phyloP scores from a whole-genome alignment of 768 basidiomycete genomes.

The Lactarius psammicola region DNA sequence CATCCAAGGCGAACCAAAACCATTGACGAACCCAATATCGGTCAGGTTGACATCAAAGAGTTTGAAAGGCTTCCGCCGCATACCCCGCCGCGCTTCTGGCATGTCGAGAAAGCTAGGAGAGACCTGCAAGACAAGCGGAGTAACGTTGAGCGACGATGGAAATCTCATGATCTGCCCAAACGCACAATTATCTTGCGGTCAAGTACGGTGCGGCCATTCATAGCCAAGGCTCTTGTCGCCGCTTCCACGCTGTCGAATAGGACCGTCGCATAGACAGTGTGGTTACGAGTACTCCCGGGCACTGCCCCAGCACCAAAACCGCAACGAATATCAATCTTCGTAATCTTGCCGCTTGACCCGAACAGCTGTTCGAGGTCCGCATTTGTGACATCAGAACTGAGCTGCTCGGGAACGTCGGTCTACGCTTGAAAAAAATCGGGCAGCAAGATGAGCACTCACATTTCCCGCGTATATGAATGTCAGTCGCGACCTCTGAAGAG shows the following conservation, averaged over 20 bases:
- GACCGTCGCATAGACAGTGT: constrained; percentile 19
- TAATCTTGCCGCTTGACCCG: constrained; percentile 38
- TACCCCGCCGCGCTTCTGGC: constrained; percentile 9
- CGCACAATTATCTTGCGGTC: constrained; percentile 16
- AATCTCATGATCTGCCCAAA: not conserved
- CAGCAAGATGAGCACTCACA: constrained; percentile 43
- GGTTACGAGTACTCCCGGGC: not conserved
- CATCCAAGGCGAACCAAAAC: not conserved
- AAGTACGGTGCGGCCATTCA: constrained; percentile 5
- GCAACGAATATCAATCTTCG: constrained; percentile 42
- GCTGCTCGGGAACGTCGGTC: constrained; percentile 21
- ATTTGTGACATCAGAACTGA: constrained; percentile 35
- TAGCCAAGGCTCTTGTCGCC: constrained; percentile 1
- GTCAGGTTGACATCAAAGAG: constrained; percentile 3
- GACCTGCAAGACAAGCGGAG: constrained; percentile 9
- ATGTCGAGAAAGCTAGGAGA: constrained; percentile 18
- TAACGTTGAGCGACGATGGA: not conserved
- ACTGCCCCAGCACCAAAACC: constrained; percentile 25
- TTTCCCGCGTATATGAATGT: constrained; percentile 59
- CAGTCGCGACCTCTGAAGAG: constrained; percentile 17
- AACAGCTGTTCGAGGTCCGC: constrained; percentile 39
- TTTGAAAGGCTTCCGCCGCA: not conserved
- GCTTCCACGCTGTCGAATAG: constrained; percentile 1
- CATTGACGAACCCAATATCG: constrained; percentile 5
- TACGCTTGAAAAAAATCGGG: constrained; percentile 26